These are phyloP conservation scores for Termitomyces sp. DNA, from an alignment of 768 basidiomycete species.

Conservation along the genomic window DNA sequence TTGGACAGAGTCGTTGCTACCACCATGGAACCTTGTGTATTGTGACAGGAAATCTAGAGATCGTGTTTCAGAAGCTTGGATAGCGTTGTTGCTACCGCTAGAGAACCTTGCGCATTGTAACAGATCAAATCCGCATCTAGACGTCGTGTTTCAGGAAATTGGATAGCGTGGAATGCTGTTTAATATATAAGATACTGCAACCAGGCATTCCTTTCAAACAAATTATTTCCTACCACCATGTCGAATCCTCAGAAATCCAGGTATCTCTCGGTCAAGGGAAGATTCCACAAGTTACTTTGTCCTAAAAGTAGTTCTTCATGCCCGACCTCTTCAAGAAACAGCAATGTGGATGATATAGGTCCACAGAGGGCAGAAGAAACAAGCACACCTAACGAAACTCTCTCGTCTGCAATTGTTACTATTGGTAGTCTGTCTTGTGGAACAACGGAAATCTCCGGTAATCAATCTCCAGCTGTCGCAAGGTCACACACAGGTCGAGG, in stretches of 20 bases:
- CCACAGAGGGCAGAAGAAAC: neutral
- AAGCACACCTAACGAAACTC: neutral
- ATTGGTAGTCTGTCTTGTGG: neutral
- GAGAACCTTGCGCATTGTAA: too few species aligned
- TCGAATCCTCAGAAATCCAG: neutral
- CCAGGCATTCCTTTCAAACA: too few species aligned
- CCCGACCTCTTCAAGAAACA: neutral
- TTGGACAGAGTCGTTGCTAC: too few species aligned
- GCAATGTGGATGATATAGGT: neutral
- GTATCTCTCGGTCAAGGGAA: neutral
- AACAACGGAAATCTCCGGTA: neutral
- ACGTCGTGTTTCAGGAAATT: too few species aligned
- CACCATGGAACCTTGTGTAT: too few species aligned
- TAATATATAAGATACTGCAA: too few species aligned
- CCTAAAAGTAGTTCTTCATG: neutral
- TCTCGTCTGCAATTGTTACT: neutral
- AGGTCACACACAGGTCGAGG: neutral
- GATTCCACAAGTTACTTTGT: neutral
- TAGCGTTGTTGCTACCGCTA: too few species aligned
- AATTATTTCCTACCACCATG: neutral
- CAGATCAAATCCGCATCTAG: too few species aligned
- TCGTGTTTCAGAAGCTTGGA: too few species aligned
- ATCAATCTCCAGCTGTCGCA: neutral
- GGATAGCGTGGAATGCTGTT: too few species aligned
- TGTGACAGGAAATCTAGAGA: too few species aligned